Evolutionary conservation across 202 grass and related monocot genomes (phyloP).

Genomic region (Panicum virgatum): DNA sequence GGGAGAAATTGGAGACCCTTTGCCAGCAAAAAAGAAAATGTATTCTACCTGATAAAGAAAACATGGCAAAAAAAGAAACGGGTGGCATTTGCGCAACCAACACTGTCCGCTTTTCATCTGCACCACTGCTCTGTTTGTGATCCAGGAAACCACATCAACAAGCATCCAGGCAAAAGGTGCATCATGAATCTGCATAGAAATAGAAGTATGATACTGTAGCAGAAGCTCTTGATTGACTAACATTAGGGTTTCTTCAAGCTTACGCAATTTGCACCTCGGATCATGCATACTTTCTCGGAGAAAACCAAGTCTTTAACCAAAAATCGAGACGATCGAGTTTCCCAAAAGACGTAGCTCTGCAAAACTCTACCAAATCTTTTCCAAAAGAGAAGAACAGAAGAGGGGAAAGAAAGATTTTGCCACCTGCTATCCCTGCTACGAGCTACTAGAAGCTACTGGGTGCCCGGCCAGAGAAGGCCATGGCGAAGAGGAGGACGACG

Average conservation of each 20-base stretch:
- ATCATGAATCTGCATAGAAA: slow-evolving; percentile 2
- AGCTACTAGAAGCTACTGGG: slow-evolving; percentile 51
- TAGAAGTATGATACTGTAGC: neutral
- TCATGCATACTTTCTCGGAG: neutral
- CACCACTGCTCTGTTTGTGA: too few species aligned
- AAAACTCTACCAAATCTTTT: neutral
- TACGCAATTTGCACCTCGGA: slow-evolving; percentile 22
- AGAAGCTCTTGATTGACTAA: slow-evolving; percentile 16
- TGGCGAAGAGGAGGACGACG: slow-evolving; percentile 59
- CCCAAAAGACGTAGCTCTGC: slow-evolving; percentile 13
- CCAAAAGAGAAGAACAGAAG: neutral
- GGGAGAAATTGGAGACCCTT: neutral
- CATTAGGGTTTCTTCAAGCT: slow-evolving; percentile 16
- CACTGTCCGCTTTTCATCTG: neutral
- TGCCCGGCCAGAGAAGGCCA: slow-evolving; percentile 53
- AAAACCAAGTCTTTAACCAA: slow-evolving; percentile 12
- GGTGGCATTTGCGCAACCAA: neutral
- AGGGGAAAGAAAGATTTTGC: neutral
- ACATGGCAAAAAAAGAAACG: neutral
- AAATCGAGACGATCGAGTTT: slow-evolving; percentile 11
- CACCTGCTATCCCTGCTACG: slow-evolving; percentile 15
- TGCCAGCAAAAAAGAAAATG: neutral
- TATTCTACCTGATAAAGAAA: neutral
- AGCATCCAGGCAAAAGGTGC: neutral
- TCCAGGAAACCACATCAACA: neutral